These are phyloP conservation scores for Umbilicus rupestris DNA, from an alignment of 164 flowering plant species.

Conservation along the genomic window DNA sequence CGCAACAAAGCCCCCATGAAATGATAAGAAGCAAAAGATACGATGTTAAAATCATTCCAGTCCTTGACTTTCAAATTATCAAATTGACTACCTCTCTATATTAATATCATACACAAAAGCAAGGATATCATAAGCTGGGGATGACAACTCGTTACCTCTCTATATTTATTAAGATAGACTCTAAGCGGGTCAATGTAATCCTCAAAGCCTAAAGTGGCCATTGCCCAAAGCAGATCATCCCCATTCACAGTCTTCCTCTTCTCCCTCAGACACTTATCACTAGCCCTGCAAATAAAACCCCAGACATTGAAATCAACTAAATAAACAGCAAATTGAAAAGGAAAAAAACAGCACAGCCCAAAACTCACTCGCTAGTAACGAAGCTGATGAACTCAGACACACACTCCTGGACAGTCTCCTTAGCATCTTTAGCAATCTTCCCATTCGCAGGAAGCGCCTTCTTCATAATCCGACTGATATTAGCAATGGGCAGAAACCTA, in stretches of 20 bases:
- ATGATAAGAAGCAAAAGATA: background rate
- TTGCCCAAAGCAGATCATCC: slow-evolving; percentile 11
- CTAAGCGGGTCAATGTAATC: slow-evolving; percentile 10
- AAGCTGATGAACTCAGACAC: slow-evolving; percentile 11
- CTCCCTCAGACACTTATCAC: slow-evolving; percentile 7
- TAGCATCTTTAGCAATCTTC: slow-evolving; percentile 9
- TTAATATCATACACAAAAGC: background rate
- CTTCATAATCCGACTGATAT: slow-evolving; percentile 10
- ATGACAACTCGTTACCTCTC: slow-evolving; percentile 3
- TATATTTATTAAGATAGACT: background rate
- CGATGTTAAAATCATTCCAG: background rate
- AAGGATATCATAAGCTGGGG: background rate
- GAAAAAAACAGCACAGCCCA: background rate
- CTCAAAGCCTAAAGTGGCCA: slow-evolving; percentile 9
- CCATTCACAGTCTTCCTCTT: slow-evolving; percentile 10
- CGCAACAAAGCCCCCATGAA: background rate
- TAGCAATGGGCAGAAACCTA: slow-evolving; percentile 8
- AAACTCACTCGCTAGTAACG: slow-evolving; percentile 10
- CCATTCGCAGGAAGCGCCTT: slow-evolving; percentile 10
- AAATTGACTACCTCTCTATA: background rate
- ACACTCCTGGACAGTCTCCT: slow-evolving; percentile 11
- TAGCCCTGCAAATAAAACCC: background rate
- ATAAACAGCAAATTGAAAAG: background rate
- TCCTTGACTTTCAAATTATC: no score
- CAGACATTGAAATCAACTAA: background rate